Evolutionary conservation across 495 filamentous ascomycete species (phyloP), one percentile per base, ranked within the genome.

Genomic region (Daldinia decipiens): DNA sequence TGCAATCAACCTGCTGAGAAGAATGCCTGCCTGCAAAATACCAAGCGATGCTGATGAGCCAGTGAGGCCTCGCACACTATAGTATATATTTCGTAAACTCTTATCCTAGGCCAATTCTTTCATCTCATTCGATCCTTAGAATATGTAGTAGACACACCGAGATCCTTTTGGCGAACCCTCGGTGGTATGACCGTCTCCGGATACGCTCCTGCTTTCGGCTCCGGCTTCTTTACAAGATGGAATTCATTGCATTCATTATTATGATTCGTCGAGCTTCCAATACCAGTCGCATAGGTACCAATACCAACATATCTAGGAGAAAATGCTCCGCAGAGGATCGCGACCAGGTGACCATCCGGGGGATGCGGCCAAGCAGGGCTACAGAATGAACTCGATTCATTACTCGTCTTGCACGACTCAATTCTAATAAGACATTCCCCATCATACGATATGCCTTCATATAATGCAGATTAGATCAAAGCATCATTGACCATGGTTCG

Each of bases 281-380:
- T 12, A 59, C 38, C 7, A 45, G 54, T 50, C 50, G 39, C 55
- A 52, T 60, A 27, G 54, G 12, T 64, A 13, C 43, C 38, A 17
- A 32, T 34, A 32, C 65, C n/a, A 59, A 13, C 32, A 19, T 62
- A 60, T 34, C 62, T 45, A 68, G 64, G 59, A 62, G 52, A 19
- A 36, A 32, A 63, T 67, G 63, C 54, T 63, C 64, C 64, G 69
- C 60, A 61, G 59, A 67, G 59, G 58, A 64, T 59, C 29, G 38
- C 50, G 51, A 12, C 58, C 64, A 72, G 54, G 50, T 68, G 69
- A 72, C 50, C 69, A 53, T 17, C 50, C 8, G 58, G 13, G 36
- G 9, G 34, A 68, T 56, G 54, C 36, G 53, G 63, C 63, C 45
- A 67, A 50, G 54, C 57, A 43, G 26, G 31, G 12, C 13, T 21